Evolutionary conservation across 192 early-diverging fungal genomes (phyloP).

Genomic region (Coemansia sp.): DNA sequence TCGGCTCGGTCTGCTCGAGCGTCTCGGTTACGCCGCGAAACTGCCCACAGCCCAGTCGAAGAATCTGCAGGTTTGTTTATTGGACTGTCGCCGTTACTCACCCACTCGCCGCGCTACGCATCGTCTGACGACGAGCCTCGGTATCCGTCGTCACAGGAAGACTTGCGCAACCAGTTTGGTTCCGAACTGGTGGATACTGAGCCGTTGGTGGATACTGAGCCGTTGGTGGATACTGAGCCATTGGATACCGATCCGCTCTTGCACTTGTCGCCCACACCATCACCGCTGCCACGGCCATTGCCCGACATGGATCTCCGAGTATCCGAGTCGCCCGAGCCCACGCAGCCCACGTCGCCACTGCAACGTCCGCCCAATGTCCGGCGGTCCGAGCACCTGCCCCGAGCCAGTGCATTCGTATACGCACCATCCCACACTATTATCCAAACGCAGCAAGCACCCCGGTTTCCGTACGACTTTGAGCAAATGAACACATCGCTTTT

Average conservation of each 20-base stretch:
- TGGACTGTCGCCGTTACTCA: not conserved
- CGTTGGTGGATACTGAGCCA: not conserved
- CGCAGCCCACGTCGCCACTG: conserved; percentile 37
- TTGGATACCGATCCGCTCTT: not conserved
- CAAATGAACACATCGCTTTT: conserved; percentile 14
- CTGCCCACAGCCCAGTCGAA: not conserved
- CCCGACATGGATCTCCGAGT: conserved; percentile 7
- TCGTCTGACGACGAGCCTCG: not conserved
- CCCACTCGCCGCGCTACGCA: not conserved
- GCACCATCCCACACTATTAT: conserved; percentile 30
- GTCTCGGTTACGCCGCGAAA: not conserved
- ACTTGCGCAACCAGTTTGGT: not conserved
- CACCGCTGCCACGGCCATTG: not conserved
- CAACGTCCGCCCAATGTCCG: conserved; percentile 15
- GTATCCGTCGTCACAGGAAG: conserved; percentile 5
- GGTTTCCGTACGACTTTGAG: conserved; percentile 40
- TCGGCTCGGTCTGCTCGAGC: not conserved
- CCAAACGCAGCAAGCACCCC: not conserved
- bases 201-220: not conserved
- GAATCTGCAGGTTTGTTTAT: not conserved
- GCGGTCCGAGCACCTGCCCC: conserved; percentile 18
- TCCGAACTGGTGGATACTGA: conserved; percentile 4
- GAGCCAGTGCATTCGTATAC: conserved; percentile 29
- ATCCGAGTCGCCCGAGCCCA: conserved; percentile 27
- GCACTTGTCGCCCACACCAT: conserved; percentile 1